A percentile compares a stretch with the other conserved stretches of the same genome.
Evolutionary conservation across 148 eudicot species (phyloP).

Genomic region (Rhododendron griersonianum): DNA sequence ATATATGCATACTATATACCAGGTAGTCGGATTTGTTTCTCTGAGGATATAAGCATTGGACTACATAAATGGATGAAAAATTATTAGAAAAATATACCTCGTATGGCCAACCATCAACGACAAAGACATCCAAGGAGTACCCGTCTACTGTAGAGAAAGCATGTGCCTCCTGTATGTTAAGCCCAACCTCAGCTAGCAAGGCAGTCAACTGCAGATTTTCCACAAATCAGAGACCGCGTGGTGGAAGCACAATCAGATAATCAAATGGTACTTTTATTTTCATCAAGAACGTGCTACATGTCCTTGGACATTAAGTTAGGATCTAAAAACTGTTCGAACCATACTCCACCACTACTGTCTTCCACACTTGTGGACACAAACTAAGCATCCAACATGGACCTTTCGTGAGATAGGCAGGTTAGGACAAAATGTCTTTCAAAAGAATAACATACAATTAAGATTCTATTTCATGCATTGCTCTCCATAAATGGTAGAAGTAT

Average conservation of each 20-base stretch:
- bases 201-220: conserved; percentile 67
- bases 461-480: background rate
- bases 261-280: background rate
- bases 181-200: conserved; percentile 65
- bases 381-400: background rate
- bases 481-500: background rate
- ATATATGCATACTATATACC: background rate
- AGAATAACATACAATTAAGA: background rate
- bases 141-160: conserved; percentile 78
- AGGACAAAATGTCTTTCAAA: background rate
- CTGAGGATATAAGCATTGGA: background rate
- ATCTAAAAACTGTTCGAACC: background rate
- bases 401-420: background rate
- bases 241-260: conserved; percentile 8
- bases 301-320: background rate
- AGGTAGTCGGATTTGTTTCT: background rate
- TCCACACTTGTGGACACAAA: background rate
- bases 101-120: conserved; percentile 82
- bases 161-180: conserved; percentile 89
- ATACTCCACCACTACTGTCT: background rate
- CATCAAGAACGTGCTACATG: background rate
- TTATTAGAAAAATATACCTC: conserved; percentile 41
- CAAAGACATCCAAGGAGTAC: conserved; percentile 76
- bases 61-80: conserved; percentile 3
- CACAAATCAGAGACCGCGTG: conserved; percentile 11